Conservation (phyloP, 2,329 filamentous ascomycete genomes). For the Trichoderma harzianum region DNA sequence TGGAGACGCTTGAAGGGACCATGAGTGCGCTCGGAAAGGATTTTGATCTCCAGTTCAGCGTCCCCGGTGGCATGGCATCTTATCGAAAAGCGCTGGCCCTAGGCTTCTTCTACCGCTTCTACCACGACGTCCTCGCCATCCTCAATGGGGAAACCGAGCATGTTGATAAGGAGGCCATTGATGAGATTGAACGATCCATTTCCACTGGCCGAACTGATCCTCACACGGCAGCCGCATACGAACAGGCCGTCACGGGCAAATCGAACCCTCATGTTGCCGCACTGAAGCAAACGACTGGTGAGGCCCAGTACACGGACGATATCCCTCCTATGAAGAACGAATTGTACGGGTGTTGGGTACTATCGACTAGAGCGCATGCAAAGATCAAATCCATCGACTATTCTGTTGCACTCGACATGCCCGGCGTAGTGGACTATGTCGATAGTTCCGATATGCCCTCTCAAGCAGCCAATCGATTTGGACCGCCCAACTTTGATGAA, state of each 20-base stretch:
- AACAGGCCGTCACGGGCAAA: conserved; percentile 79
- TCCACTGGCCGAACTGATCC: conserved; percentile 78
- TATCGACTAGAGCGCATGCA: conserved; percentile 85
- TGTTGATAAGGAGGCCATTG: conserved; percentile 69
- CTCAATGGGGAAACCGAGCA: conserved; percentile 47
- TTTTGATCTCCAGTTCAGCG: conserved; percentile 84
- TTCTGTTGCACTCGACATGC: conserved; percentile 71
- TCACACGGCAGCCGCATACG: conserved; percentile 70
- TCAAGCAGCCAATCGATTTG: conserved; percentile 83
- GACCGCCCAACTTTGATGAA: conserved; percentile 78
- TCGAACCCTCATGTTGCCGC: conserved; percentile 85
- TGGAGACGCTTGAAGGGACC: conserved; percentile 78
- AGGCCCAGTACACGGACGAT: conserved; percentile 95
- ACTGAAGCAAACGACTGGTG: conserved; percentile 87
- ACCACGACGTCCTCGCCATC: conserved; percentile 75
- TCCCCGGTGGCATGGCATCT: conserved; percentile 95
- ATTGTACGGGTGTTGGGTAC: conserved; percentile 79
- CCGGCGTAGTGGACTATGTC: conserved; percentile 80
- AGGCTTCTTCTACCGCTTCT: conserved; percentile 96
- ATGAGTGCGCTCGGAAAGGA: conserved; percentile 89
- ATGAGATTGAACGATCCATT: conserved; percentile 81
- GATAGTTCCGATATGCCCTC: conserved; percentile 79
- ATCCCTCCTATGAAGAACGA: conserved; percentile 86
- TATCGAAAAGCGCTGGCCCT: conserved; percentile 88
- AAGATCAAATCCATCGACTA: conserved; percentile 77